These are phyloP conservation scores for Sordariomycetes sp. DNA, from an alignment of 2,329 filamentous ascomycete species.

Conservation along the genomic window DNA sequence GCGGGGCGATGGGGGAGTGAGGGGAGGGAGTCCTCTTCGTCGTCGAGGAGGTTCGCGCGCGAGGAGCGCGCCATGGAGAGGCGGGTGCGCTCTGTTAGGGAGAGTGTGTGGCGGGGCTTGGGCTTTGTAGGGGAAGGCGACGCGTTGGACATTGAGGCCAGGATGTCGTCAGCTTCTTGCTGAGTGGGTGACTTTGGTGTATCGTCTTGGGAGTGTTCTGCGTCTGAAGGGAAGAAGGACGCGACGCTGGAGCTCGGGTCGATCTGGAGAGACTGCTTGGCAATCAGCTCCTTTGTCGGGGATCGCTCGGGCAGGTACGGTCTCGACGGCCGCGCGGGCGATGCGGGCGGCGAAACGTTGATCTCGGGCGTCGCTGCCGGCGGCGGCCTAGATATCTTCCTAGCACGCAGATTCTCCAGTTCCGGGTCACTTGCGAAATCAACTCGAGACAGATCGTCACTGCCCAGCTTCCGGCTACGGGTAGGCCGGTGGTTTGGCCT, in stretches of 20 bases:
- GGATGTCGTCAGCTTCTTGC: conserved; percentile 39
- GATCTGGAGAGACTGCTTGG: background rate
- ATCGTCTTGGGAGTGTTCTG: background rate
- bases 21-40: conserved; percentile 16
- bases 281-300: background rate
- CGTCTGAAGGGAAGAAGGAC: background rate
- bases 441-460: background rate
- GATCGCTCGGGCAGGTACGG: background rate
- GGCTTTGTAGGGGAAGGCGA: conserved; percentile 44
- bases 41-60: conserved; percentile 1
- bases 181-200: conserved; percentile 26
- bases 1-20: conserved; percentile 12
- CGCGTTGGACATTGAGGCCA: conserved; percentile 37
- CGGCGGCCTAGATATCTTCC: background rate
- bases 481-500: background rate
- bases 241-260: background rate
- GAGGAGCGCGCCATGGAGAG: conserved; percentile 62
- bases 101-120: conserved; percentile 40
- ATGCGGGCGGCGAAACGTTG: background rate
- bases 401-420: background rate
- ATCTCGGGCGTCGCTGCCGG: background rate
- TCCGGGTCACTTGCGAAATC: background rate
- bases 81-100: conserved; percentile 66
- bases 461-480: background rate
- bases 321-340: background rate